Evolutionary conservation across 106 monocot species (phyloP).

Genomic region (Gastrodia elata): DNA sequence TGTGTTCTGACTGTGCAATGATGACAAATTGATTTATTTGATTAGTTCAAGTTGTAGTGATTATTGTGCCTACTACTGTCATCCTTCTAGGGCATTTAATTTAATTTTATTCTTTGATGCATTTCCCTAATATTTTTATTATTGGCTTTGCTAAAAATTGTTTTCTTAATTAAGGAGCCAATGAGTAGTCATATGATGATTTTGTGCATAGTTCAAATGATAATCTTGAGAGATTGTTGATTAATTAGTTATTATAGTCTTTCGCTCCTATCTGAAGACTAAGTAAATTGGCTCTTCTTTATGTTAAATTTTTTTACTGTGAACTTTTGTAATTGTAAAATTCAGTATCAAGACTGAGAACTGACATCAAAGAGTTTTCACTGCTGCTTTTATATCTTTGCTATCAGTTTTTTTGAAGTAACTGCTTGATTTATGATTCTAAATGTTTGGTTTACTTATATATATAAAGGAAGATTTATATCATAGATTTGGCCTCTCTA

Average conservation of each 20-base stretch:
- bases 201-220: conserved; percentile 4
- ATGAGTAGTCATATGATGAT: background rate
- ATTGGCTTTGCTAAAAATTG: background rate
- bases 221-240: background rate
- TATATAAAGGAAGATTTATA: too few relatives aligned
- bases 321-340: too few relatives aligned
- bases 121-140: background rate
- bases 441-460: too few relatives aligned
- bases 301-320: too few relatives aligned
- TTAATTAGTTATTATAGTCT: conserved; percentile 7
- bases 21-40: background rate
- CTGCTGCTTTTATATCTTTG: too few relatives aligned
- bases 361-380: too few relatives aligned
- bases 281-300: too few relatives aligned
- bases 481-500: too few relatives aligned
- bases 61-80: background rate
- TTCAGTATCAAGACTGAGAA: too few relatives aligned
- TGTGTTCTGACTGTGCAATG: background rate
- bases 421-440: too few relatives aligned
- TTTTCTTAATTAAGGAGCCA: background rate
- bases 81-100: background rate
- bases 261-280: conserved; percentile 1
- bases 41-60: background rate
- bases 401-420: too few relatives aligned
- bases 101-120: too few relatives aligned